Evolutionary conservation across 2,329 filamentous ascomycete species (phyloP), one percentile per base, ranked within the genome.

Genomic region (Xylariaceae sp.): DNA sequence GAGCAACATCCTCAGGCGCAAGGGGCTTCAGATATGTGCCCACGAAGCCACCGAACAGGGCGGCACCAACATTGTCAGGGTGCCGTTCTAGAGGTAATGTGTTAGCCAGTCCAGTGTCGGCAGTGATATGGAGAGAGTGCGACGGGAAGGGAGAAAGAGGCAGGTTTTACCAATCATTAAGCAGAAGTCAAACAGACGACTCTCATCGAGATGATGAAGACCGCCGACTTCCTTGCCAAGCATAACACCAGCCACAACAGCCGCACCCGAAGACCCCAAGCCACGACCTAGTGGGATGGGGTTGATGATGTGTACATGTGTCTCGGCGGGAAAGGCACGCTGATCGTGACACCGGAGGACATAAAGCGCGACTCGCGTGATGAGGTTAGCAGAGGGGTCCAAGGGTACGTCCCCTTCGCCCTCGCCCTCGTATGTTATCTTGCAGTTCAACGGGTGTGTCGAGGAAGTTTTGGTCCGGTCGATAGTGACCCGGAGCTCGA

Each of bases 11-110:
- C 62, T 88, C 87, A 3, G 88, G 85, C 50, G 85, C 81, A 50
- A 97, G 74, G 44, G 94, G 90, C 67, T 94, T 94, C 44, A 97
- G 76, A 60, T 97, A 97, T 13, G 90, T 96, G 44, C 92, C 92
- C 17, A 98, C 88, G 52, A 98, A 97, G 21, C 92, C 92, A 51
- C 92, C 92, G 56, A 94, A 97, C 24, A 97, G 77, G 6, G 92
- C 89, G 11, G 92, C 92, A 41, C 89, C 92, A 36, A 98, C 88
- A 59, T 95, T 95, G 66, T 95, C 88, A 9, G 88, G 88, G 63
- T 95, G 88, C 49, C 88, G 80, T 65, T 95, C 78, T 81, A 29
- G 4, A 3, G 5, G 13, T 3, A 7, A 6, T 11, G 14, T 13
- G 21, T 38, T 32, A 47, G 44, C 16, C n/a, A 24, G 21, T 12